These are phyloP conservation scores for Suhomyces pyralidae DNA, from an alignment of 805 yeast species.

Conservation along the genomic window DNA sequence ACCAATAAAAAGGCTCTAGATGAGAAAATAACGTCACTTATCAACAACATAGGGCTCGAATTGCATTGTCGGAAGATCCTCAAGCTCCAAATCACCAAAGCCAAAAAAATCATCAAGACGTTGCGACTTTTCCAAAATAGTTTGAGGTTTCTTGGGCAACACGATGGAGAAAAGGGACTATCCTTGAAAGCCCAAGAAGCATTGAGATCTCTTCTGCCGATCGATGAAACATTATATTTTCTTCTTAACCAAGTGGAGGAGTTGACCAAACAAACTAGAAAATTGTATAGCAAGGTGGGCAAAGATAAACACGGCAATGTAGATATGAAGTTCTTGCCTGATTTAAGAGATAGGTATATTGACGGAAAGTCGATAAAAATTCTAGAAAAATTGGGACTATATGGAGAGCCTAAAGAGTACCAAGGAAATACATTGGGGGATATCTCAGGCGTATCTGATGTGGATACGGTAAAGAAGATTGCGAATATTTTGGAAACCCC, in stretches of 20 bases:
- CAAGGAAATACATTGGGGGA: not conserved
- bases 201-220: slow-evolving; percentile 39
- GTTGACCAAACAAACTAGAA: slow-evolving; percentile 28
- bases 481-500: not conserved
- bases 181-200: slow-evolving; percentile 22
- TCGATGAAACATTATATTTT: slow-evolving; percentile 47
- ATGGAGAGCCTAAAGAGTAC: not conserved
- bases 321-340: slow-evolving; percentile 20
- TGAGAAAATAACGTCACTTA: slow-evolving; percentile 26
- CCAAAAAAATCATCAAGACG: slow-evolving; percentile 31
- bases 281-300: slow-evolving; percentile 23
- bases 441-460: slow-evolving; percentile 21
- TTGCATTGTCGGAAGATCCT: slow-evolving; percentile 41
- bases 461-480: slow-evolving; percentile 5
- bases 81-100: slow-evolving; percentile 36
- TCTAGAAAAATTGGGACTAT: slow-evolving; percentile 17
- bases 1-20: slow-evolving; percentile 21
- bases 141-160: slow-evolving; percentile 23
- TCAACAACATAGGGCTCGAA: slow-evolving; percentile 42
- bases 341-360: slow-evolving; percentile 38
- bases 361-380: slow-evolving; percentile 36
- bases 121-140: slow-evolving; percentile 30
- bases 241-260: slow-evolving; percentile 42
- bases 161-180: slow-evolving; percentile 15
- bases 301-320: slow-evolving; percentile 19